phyloP scores from a whole-genome alignment of 345 rosid genomes.

The sweet orange (Citrus sinensis) region DVS_A1.0 CM039166.1:24063001-24063500 shows the following conservation, averaged over 20 bases:
- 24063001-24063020: conserved; percentile 9
- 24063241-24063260: not conserved
- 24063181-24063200: not conserved
- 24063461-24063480: conserved; percentile 5
- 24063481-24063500: not conserved
- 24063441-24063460: conserved; percentile 84
- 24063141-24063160: not conserved
- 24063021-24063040: conserved; percentile 52
- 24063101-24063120: conserved; percentile 86
- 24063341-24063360: not conserved
- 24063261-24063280: not conserved
- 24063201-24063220: not conserved
- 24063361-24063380: conserved; percentile 7
- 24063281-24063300: not conserved
- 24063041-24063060: conserved; percentile 64
- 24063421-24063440: conserved; percentile 90
- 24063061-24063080: conserved; percentile 71
- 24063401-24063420: conserved; percentile 86
- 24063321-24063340: not conserved
- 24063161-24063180: not conserved
- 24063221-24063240: not conserved
- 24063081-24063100: conserved; percentile 65
- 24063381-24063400: conserved; percentile 70
- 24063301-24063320: not conserved
- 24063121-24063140: not conserved